Evolutionary conservation across 1,139 yeast species (phyloP).

Genomic region (Saccharomyces hybrid): DNA sequence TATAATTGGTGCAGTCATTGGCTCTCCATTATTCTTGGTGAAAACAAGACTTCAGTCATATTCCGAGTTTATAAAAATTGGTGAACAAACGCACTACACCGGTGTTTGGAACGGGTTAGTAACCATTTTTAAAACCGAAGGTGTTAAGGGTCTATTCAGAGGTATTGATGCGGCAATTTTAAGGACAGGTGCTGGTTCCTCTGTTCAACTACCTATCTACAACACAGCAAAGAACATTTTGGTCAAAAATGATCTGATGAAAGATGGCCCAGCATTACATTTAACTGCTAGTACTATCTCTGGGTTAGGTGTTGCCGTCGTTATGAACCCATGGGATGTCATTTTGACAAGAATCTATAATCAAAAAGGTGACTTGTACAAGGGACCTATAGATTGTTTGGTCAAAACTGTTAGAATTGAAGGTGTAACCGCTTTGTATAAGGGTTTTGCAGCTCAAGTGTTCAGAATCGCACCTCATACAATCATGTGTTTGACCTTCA

Average conservation of each 20-base stretch:
- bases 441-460: constrained; percentile 90
- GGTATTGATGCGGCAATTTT: constrained; percentile 94
- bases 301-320: constrained; percentile 88
- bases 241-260: constrained; percentile 39
- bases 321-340: constrained; percentile 97
- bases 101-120: constrained; percentile 61
- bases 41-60: constrained; percentile 96
- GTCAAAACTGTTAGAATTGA: constrained; percentile 72
- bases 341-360: constrained; percentile 89
- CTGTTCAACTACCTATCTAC: constrained; percentile 93
- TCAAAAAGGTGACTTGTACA: constrained; percentile 82
- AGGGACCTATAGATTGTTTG: constrained; percentile 83
- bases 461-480: constrained; percentile 95
- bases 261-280: constrained; percentile 65
- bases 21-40: constrained; percentile 85
- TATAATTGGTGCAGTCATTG: constrained; percentile 78
- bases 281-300: constrained; percentile 69
- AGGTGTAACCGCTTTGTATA: constrained; percentile 83
- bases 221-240: constrained; percentile 61
- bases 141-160: constrained; percentile 69
- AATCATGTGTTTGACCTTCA: constrained; percentile 77
- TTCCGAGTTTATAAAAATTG: constrained; percentile 57
- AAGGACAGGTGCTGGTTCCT: constrained; percentile 92
- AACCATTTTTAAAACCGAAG: constrained; percentile 58
- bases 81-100: constrained; percentile 85